Percentiles rank a stretch among this genome's conserved stretches.
Conservation (phyloP, 345 rosid genomes). For the Hibiscus trionum region DNA sequence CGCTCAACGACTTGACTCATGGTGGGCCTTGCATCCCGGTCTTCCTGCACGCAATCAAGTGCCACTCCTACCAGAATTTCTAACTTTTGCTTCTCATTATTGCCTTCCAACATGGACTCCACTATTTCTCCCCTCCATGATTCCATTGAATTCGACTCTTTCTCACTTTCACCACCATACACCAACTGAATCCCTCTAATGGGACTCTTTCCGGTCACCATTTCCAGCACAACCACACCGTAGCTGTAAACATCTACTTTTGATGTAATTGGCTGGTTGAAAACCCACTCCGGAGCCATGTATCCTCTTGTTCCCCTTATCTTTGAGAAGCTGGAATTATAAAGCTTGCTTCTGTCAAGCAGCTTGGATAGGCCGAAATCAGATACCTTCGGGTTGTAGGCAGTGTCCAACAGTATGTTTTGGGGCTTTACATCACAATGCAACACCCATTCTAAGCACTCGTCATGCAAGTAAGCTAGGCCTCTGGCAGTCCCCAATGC, state of each 20-base stretch:
- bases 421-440: slow-evolving; percentile 28
- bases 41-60: slow-evolving; percentile 9
- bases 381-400: slow-evolving; percentile 11
- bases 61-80: slow-evolving; percentile 8
- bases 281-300: slow-evolving; percentile 16
- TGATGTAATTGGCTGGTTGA: background rate
- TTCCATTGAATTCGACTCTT: background rate
- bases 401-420: slow-evolving; percentile 18
- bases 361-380: background rate
- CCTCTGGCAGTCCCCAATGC: slow-evolving; percentile 29
- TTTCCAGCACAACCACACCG: slow-evolving; percentile 10
- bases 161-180: too few species aligned
- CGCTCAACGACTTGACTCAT: slow-evolving; percentile 24
- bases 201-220: slow-evolving; percentile 17
- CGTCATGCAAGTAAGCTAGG: slow-evolving; percentile 26
- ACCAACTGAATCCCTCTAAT: too few species aligned
- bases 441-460: slow-evolving; percentile 28
- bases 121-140: slow-evolving; percentile 13
- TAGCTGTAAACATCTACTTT: background rate
- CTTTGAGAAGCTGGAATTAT: background rate
- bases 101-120: slow-evolving; percentile 13
- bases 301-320: background rate
- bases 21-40: slow-evolving; percentile 19
- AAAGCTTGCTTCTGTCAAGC: background rate
- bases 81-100: slow-evolving; percentile 9